A percentile compares a stretch with the other conserved stretches of the same genome.
phyloP scores from a whole-genome alignment of 208 protist genomes.

The Strigomonas galati region DNA sequence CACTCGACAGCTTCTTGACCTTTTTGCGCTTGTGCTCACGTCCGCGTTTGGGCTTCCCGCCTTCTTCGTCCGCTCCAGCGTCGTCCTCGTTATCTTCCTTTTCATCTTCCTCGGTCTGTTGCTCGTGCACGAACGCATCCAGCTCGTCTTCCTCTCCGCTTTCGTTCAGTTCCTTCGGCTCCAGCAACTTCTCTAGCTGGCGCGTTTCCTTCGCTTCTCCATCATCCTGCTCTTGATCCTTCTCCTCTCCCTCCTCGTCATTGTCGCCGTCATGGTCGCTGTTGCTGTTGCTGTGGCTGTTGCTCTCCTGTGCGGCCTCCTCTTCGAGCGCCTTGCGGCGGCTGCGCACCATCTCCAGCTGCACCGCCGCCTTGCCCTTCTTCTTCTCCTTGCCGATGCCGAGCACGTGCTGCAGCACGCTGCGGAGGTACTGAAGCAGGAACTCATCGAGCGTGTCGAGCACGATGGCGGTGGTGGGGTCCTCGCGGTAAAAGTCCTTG shows the following conservation, averaged over 20 bases:
- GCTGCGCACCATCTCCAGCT: slow-evolving; percentile 78
- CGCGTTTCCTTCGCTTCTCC: neutral
- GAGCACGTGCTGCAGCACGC: slow-evolving; percentile 82
- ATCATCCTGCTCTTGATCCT: slow-evolving; percentile 15
- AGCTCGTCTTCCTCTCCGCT: slow-evolving; percentile 60
- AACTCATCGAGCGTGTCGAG: slow-evolving; percentile 92
- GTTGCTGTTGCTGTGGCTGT: neutral
- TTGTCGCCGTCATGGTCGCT: slow-evolving; percentile 14
- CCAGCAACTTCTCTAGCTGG: slow-evolving; percentile 7
- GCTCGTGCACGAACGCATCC: slow-evolving; percentile 55
- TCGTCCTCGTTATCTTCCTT: slow-evolving; percentile 24
- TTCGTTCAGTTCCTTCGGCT: slow-evolving; percentile 28
- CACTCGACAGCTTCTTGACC: neutral
- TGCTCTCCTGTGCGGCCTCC: slow-evolving; percentile 15
- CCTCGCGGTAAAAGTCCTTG: slow-evolving; percentile 85
- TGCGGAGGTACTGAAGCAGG: slow-evolving; percentile 77
- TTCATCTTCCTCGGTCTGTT: slow-evolving; percentile 20
- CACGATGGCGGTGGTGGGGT: slow-evolving; percentile 74
- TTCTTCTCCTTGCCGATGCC: slow-evolving; percentile 80
- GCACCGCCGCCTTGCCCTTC: slow-evolving; percentile 53
- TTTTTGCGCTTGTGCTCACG: neutral
- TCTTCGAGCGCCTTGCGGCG: slow-evolving; percentile 17
- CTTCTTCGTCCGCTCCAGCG: slow-evolving; percentile 10
- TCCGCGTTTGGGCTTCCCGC: neutral
- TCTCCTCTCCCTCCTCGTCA: slow-evolving; percentile 16